A percentile compares a stretch with the other conserved stretches of the same genome.
These are phyloP conservation scores for Apiospora rasikravindrae DNA, from an alignment of 2,329 filamentous ascomycete genomes.

Conservation along the genomic window DNA sequence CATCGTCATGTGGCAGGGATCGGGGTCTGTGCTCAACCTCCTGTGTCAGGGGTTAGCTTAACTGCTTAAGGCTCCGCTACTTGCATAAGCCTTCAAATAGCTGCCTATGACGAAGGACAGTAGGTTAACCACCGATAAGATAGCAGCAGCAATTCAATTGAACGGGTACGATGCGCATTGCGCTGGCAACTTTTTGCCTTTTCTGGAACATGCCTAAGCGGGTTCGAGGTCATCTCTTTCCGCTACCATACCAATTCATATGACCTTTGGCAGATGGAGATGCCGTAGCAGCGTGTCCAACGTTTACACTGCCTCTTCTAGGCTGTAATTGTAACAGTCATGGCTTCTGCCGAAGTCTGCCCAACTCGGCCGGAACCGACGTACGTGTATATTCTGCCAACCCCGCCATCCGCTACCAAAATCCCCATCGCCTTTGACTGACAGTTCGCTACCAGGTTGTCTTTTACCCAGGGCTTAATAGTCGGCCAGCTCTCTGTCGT, in stretches of 20 bases:
- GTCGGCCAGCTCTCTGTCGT: slow-evolving; percentile 93
- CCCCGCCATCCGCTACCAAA: slow-evolving; percentile 86
- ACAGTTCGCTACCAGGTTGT: slow-evolving; percentile 62
- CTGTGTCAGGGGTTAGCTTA: neutral
- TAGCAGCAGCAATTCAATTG: slow-evolving; percentile 25
- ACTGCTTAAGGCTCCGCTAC: neutral
- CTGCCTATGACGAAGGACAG: slow-evolving; percentile 13
- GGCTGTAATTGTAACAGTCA: slow-evolving; percentile 21
- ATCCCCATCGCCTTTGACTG: slow-evolving; percentile 72
- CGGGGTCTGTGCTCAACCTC: neutral
- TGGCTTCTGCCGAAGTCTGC: slow-evolving; percentile 39
- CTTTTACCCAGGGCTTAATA: slow-evolving; percentile 92
- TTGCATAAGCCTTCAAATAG: slow-evolving; percentile 3
- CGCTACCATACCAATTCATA: slow-evolving; percentile 1
- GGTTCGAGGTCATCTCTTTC: neutral
- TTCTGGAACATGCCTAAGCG: neutral
- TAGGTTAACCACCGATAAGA: slow-evolving; percentile 32
- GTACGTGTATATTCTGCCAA: slow-evolving; percentile 31
- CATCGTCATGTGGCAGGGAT: slow-evolving; percentile 16
- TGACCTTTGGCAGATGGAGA: neutral
- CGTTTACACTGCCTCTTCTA: neutral
- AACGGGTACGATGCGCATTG: neutral
- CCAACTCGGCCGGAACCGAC: slow-evolving; percentile 40
- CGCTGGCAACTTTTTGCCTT: neutral
- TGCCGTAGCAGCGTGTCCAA: neutral